Conservation (phyloP, 768 basidiomycete genomes). For the Mycena vulgaris region DNA sequence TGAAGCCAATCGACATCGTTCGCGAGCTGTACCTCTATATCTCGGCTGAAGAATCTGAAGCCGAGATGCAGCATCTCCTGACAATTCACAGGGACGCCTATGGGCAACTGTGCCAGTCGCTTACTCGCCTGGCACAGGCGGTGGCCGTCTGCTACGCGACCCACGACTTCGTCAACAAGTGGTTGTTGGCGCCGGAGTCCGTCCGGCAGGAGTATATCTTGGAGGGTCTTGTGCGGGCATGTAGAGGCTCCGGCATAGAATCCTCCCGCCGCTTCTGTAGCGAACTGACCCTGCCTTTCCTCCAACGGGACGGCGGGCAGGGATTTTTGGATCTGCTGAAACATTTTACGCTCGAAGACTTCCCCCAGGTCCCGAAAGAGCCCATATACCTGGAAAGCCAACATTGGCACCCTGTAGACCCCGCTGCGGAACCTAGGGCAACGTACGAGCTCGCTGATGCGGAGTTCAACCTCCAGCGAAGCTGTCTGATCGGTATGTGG, state of each 20-base stretch:
- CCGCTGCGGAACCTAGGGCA: not conserved
- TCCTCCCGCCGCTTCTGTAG: not conserved
- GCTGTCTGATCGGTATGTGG: slow-evolving; percentile 1
- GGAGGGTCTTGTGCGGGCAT: not conserved
- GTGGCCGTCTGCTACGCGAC: slow-evolving; percentile 1
- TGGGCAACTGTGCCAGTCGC: not conserved
- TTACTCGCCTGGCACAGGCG: not conserved
- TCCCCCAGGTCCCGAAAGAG: not conserved
- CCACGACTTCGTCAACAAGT: slow-evolving; percentile 3
- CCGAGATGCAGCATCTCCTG: slow-evolving; percentile 5
- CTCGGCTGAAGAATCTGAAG: slow-evolving; percentile 2
- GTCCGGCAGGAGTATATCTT: slow-evolving; percentile 10
- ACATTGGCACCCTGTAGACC: slow-evolving; percentile 7
- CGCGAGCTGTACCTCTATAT: not conserved
- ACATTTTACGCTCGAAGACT: slow-evolving; percentile 17
- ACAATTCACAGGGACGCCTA: slow-evolving; percentile 1
- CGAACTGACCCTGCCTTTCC: slow-evolving; percentile 3
- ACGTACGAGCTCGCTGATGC: slow-evolving; percentile 7
- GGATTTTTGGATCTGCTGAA: slow-evolving; percentile 10
- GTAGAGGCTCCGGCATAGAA: not conserved
- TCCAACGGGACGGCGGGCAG: not conserved
- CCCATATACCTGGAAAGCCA: slow-evolving; percentile 4
- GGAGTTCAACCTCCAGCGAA: slow-evolving; percentile 6
- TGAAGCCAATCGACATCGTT: not conserved
- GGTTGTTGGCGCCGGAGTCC: not conserved